These are phyloP conservation scores for Triticum monococcum DNA, from an alignment of 176 grass and related monocot species.

Conservation along the genomic window DNA sequence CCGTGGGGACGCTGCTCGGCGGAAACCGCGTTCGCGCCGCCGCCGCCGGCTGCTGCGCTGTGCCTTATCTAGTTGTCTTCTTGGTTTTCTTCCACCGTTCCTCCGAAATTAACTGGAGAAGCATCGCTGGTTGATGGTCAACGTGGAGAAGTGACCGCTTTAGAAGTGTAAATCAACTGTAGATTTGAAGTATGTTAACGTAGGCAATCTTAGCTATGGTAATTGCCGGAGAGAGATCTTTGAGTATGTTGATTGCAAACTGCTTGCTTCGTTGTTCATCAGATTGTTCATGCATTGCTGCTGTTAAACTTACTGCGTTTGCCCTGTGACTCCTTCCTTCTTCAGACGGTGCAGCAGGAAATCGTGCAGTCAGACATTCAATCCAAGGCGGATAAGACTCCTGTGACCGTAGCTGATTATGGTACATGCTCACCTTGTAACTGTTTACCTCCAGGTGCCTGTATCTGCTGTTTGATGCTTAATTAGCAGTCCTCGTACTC, in stretches of 20 bases:
- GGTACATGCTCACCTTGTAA: constrained; percentile 40
- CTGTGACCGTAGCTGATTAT: constrained; percentile 94
- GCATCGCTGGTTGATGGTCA: neutral
- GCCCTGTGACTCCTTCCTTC: neutral
- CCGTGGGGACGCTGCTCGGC: too few species aligned
- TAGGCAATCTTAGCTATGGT: neutral
- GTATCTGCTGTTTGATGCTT: neutral
- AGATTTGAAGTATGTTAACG: neutral
- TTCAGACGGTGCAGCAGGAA: constrained; percentile 70
- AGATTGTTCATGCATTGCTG: neutral
- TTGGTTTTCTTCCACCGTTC: neutral
- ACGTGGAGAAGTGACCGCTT: too few species aligned
- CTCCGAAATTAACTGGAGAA: neutral
- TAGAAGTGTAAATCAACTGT: neutral
- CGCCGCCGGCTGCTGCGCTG: too few species aligned
- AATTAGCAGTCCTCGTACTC: neutral
- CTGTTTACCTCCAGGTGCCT: neutral
- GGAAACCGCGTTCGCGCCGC: neutral
- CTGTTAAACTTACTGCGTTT: constrained; percentile 14
- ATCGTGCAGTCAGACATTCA: constrained; percentile 83
- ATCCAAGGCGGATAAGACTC: constrained; percentile 83
- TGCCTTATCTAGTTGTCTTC: neutral
- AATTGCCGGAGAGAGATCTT: neutral
- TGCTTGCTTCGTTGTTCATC: neutral
- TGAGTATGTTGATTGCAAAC: neutral